A percentile compares a stretch with the other conserved stretches of the same genome.
Evolutionary conservation across 345 rosid species (phyloP).

Genomic region (Salix dunnii): DNA sequence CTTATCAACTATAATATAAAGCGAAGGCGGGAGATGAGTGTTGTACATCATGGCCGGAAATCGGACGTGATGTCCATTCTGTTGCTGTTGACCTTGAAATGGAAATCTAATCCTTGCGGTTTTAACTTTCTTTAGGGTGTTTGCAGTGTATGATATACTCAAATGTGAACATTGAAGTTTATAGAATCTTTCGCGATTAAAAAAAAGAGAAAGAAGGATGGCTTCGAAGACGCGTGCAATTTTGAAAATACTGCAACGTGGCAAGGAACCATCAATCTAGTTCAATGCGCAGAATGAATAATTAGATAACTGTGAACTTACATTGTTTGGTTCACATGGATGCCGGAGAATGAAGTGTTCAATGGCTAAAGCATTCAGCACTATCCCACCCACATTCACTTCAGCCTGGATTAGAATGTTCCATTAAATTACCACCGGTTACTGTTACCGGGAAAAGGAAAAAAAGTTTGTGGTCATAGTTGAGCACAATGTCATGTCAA

Average conservation of each 20-base stretch:
- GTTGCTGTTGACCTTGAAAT: not conserved
- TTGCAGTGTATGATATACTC: no score
- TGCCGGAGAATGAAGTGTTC: conserved; percentile 89
- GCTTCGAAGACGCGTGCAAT: not conserved
- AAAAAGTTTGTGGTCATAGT: no score
- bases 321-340: conserved; percentile 60
- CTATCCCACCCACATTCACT: conserved; percentile 83
- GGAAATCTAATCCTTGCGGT: not conserved
- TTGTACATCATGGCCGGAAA: no score
- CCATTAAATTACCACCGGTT: not conserved
- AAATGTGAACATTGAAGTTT: not conserved
- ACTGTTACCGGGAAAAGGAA: not conserved
- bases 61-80: not conserved
- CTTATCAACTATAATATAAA: conserved; percentile 8
- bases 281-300: not conserved
- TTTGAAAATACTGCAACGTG: not conserved
- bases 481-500: not conserved
- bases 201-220: not conserved
- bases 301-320: conserved; percentile 30
- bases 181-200: not conserved
- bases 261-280: not conserved
- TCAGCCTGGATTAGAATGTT: conserved; percentile 47
- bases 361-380: conserved; percentile 78
- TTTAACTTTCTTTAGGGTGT: not conserved
- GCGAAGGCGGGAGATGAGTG: not conserved